Conservation (phyloP, 192 early-diverging fungal genomes). For the Coemansia asiatica region DNA sequence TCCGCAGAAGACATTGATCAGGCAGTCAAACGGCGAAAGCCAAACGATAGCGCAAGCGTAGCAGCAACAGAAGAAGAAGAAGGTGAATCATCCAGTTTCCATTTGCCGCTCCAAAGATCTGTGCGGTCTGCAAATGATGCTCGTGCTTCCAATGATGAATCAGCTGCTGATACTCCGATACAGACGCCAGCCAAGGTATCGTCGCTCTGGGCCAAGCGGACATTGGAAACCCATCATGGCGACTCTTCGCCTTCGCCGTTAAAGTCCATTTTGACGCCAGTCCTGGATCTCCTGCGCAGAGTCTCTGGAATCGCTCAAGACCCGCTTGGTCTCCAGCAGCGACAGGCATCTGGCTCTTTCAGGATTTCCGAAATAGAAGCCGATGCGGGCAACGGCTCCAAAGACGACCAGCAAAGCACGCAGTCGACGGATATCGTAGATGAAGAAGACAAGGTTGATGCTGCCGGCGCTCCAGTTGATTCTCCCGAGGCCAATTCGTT, state of each 20-base stretch:
- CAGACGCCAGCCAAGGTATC: background rate
- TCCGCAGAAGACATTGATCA: background rate
- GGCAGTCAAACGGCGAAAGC: slow-evolving; percentile 17
- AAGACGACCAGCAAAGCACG: slow-evolving; percentile 8
- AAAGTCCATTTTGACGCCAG: slow-evolving; percentile 47
- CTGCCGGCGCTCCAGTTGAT: slow-evolving; percentile 20
- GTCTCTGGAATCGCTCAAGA: slow-evolving; percentile 48
- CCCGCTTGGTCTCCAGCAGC: slow-evolving; percentile 26
- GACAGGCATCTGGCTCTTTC: slow-evolving; percentile 1
- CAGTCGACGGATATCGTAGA: slow-evolving; percentile 5
- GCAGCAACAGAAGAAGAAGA: background rate
- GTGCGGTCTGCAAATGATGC: background rate
- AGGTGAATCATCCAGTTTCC: slow-evolving; percentile 17
- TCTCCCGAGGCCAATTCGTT: slow-evolving; percentile 37
- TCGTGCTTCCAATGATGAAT: slow-evolving; percentile 2
- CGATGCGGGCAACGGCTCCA: background rate
- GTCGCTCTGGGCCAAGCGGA: slow-evolving; percentile 18
- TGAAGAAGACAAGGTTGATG: slow-evolving; percentile 13
- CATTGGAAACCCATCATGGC: background rate
- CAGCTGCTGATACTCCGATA: slow-evolving; percentile 7
- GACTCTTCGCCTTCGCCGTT: slow-evolving; percentile 39
- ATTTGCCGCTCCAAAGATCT: slow-evolving; percentile 19
- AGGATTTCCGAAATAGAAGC: slow-evolving; percentile 1
- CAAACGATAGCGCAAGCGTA: background rate
- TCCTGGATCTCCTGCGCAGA: slow-evolving; percentile 40